Base-by-base conservation (phyloP, 345 rosid species). In the Bruguiera sexangula region DNA sequence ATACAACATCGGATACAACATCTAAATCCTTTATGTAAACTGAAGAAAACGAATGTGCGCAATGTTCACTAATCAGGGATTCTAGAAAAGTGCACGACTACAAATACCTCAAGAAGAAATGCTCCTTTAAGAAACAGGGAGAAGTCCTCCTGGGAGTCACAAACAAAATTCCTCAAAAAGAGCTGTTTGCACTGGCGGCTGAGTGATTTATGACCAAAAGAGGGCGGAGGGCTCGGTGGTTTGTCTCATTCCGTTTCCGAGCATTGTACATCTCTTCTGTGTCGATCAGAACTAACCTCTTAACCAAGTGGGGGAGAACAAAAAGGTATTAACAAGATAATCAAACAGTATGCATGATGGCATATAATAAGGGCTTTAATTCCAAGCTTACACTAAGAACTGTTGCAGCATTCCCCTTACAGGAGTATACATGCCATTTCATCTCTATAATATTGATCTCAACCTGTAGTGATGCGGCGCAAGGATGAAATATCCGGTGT, bases 191-290 rank as follows among this genome's bases (percentile, higher is more conserved):
- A 39, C 37, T 1, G 50, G 53, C 36, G 52, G 84, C 81, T 55
- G 43, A 76, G 70, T 87, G 94, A 79, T 67, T 85, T 57, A 88
- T 52, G 67, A 88, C 86, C 73, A 88, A 65, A 4, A 88, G 87
- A 2, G 87, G 85, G 5, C 88, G 85, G 1, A 87, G 7, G 68
- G 96, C 85, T 67, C 63, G 78, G 74, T 87, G 92, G 20, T 78
- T 81, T 46, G 82, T 86, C 51, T 70, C 73, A 29, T 85, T 86
- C 46, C 85, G 78, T 73, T 85, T 88, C 27, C 96, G 94, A 60
- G 89, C 92, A 68, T 84, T 84, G 62, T 75, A 82, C 94, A 87
- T 88, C 75, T 90, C 94, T 77, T 87, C 92, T 1, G 96, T 90
- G 73, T 90, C 94, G 68, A 88, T 76, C 48, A 80, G 92, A 65